Evolutionary conservation across 2,329 filamentous ascomycete species (phyloP).

Genomic region (Exophiala sideris): DNA sequence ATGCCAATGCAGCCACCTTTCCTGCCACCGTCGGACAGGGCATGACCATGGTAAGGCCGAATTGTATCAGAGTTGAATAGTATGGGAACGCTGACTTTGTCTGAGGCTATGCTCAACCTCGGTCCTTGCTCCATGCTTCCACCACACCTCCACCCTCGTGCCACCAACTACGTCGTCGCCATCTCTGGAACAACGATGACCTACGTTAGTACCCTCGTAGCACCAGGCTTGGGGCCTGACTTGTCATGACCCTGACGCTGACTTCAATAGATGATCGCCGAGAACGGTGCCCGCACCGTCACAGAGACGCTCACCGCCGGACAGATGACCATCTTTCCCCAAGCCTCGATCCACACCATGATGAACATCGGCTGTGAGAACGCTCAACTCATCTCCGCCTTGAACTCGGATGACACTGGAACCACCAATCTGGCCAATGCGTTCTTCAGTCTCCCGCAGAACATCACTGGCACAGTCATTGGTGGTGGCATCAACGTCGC

Average conservation of each 20-base stretch:
- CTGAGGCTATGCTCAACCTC: slow-evolving; percentile 40
- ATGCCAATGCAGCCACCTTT: slow-evolving; percentile 52
- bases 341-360: slow-evolving; percentile 50
- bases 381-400: slow-evolving; percentile 48
- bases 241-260: too few relatives aligned
- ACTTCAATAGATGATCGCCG: slow-evolving; percentile 45
- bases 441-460: slow-evolving; percentile 41
- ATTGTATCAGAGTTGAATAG: background rate
- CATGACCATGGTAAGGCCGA: slow-evolving; percentile 40
- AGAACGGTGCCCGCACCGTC: slow-evolving; percentile 49
- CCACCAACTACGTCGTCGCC: slow-evolving; percentile 49
- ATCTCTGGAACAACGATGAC: slow-evolving; percentile 49
- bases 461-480: slow-evolving; percentile 31
- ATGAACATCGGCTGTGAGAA: slow-evolving; percentile 42
- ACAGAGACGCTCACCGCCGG: slow-evolving; percentile 41
- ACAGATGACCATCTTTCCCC: slow-evolving; percentile 51
- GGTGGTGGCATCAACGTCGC: slow-evolving; percentile 23
- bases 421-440: slow-evolving; percentile 48
- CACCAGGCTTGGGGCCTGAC: too few relatives aligned
- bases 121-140: slow-evolving; percentile 53
- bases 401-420: slow-evolving; percentile 50
- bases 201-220: too few relatives aligned
- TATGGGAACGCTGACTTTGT: background rate
- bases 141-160: slow-evolving; percentile 48
- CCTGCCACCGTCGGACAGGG: slow-evolving; percentile 47